Conservation (phyloP, 2,329 filamentous ascomycete species). For the Colletotrichum sp. region DNA sequence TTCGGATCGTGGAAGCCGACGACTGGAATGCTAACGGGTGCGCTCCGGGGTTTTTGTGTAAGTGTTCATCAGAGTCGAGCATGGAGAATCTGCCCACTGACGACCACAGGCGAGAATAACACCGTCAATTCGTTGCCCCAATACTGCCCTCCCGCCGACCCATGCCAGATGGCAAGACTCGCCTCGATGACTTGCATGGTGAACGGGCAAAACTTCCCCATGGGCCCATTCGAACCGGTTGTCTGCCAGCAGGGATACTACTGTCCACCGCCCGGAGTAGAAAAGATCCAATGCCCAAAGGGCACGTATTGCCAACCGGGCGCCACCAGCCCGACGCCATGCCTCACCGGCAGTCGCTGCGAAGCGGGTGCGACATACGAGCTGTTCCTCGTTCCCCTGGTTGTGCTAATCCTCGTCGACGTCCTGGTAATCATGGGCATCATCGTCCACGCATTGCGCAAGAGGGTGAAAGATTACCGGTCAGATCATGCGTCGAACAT, state of each 20-base stretch:
- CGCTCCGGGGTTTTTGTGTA: constrained; percentile 46
- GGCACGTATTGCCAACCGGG: constrained; percentile 59
- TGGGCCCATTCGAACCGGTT: constrained; percentile 55
- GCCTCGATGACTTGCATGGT: constrained; percentile 36
- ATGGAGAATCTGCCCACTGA: constrained; percentile 7
- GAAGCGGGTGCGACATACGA: constrained; percentile 46
- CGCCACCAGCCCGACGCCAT: constrained; percentile 50
- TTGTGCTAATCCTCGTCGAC: constrained; percentile 47
- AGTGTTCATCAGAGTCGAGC: constrained; percentile 18
- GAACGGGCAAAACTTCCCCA: constrained; percentile 39
- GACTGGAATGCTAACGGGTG: constrained; percentile 43
- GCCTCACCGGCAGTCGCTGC: constrained; percentile 49
- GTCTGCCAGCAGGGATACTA: constrained; percentile 54
- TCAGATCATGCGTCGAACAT: neutral
- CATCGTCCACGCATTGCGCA: constrained; percentile 36
- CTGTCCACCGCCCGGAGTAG: constrained; percentile 46
- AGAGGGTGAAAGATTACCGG: constrained; percentile 27
- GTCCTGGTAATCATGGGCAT: constrained; percentile 41
- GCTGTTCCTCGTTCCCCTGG: constrained; percentile 46
- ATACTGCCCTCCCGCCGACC: constrained; percentile 43
- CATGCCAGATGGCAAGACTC: constrained; percentile 41
- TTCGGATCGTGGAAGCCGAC: constrained; percentile 41
- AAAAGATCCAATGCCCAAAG: constrained; percentile 46
- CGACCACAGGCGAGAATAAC: constrained; percentile 42
- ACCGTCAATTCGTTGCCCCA: constrained; percentile 51